phyloP scores from a whole-genome alignment of 768 basidiomycete species.

The Coprinopsis strossmayeri region DNA sequence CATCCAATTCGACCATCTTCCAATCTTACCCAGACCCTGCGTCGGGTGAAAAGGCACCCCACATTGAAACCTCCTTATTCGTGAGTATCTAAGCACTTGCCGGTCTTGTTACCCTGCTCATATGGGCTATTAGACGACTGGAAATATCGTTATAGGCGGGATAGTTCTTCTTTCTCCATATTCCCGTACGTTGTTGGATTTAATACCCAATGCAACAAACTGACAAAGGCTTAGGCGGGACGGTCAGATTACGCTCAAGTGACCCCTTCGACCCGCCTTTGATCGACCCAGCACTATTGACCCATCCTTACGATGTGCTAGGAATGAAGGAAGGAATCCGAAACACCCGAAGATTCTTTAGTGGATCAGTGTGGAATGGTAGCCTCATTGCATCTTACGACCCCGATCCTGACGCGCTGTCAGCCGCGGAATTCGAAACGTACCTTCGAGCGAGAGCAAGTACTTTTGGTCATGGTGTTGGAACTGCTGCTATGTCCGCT shows the following conservation, averaged over 20 bases:
- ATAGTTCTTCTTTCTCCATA: not conserved
- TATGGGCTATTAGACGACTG: not conserved
- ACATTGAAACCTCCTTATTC: conserved; percentile 4
- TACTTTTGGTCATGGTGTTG: conserved; percentile 18
- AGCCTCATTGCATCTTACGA: conserved; percentile 13
- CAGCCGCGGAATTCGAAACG: not conserved
- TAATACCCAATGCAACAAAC: not conserved
- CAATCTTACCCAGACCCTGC: conserved; percentile 8
- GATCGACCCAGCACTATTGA: conserved; percentile 39
- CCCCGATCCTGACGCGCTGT: conserved; percentile 10
- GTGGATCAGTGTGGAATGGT: conserved; percentile 16
- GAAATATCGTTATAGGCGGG: not conserved
- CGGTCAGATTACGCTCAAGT: conserved; percentile 2
- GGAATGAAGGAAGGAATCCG: conserved; percentile 16
- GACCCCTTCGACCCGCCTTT: conserved; percentile 19
- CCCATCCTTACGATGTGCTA: conserved; percentile 7
- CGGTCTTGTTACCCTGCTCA: not conserved
- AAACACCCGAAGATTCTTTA: conserved; percentile 13
- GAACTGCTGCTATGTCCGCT: conserved; percentile 24
- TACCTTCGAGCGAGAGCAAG: conserved; percentile 13
- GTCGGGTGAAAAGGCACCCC: conserved; percentile 8
- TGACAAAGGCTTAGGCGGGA: not conserved
- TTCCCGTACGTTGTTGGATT: not conserved
- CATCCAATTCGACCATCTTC: conserved; percentile 3
- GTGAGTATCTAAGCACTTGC: conserved; percentile 2